These are phyloP conservation scores for Stagonosporopsis cucurbitacearum DNA, from an alignment of 2,329 filamentous ascomycete genomes.

Conservation along the genomic window DNA sequence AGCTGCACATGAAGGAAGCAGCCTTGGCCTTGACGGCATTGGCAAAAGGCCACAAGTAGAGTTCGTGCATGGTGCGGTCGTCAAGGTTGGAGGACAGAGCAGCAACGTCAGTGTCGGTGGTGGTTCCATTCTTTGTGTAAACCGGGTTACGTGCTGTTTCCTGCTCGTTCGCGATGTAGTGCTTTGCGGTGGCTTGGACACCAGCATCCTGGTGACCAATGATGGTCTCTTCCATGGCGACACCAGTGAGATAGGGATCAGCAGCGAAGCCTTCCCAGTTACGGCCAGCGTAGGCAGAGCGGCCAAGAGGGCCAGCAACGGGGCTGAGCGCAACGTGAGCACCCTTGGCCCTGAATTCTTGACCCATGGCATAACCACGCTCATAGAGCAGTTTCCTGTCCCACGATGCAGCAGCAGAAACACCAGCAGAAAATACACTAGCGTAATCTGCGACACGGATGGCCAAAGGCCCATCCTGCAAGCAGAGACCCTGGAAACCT, in stretches of 20 bases:
- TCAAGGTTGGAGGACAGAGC: constrained; percentile 68
- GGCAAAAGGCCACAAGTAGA: constrained; percentile 71
- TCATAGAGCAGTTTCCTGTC: constrained; percentile 48
- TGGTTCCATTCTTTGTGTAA: constrained; percentile 65
- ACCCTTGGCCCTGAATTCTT: constrained; percentile 46
- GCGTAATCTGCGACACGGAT: constrained; percentile 45
- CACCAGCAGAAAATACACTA: constrained; percentile 50
- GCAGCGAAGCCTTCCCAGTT: constrained; percentile 55
- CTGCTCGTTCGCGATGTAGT: constrained; percentile 68
- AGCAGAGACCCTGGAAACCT: constrained; percentile 50
- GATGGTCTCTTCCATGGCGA: constrained; percentile 51
- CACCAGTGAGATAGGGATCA: constrained; percentile 55
- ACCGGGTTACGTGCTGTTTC: constrained; percentile 54
- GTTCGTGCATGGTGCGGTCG: constrained; percentile 69
- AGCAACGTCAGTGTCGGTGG: constrained; percentile 52
- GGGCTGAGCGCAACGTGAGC: constrained; percentile 58
- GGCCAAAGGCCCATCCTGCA: constrained; percentile 50
- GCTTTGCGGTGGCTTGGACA: constrained; percentile 56
- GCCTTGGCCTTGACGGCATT: constrained; percentile 65
- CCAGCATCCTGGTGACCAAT: constrained; percentile 50
- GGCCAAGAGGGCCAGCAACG: constrained; percentile 54
- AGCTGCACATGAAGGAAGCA: constrained; percentile 67
- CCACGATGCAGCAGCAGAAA: constrained; percentile 50
- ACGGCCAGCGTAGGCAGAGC: constrained; percentile 50
- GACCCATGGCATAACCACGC: constrained; percentile 48